Percentiles rank a stretch among this genome's conserved stretches.
phyloP scores from a whole-genome alignment of 495 filamentous ascomycete species.

The Ramalina intermedia region DNA sequence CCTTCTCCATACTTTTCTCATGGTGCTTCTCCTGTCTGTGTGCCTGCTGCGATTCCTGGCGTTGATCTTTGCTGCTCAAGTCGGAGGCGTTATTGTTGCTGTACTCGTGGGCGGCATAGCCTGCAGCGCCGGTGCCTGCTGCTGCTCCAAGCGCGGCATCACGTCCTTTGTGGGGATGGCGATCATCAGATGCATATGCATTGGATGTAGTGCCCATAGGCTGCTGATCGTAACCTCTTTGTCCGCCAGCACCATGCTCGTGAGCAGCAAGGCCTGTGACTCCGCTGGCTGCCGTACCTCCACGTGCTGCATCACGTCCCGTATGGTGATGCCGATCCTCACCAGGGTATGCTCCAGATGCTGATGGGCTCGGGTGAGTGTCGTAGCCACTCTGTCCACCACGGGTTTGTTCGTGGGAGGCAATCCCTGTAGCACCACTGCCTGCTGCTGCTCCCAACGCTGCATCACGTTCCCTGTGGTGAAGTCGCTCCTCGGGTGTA shows the following conservation, averaged over 20 bases:
- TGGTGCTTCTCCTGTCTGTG: conserved; percentile 14
- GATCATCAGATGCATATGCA: neutral
- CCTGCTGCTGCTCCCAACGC: conserved; percentile 8
- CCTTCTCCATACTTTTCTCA: conserved; percentile 13
- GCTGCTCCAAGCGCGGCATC: conserved; percentile 16
- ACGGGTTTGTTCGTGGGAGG: neutral
- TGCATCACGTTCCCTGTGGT: conserved; percentile 5
- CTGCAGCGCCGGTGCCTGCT: conserved; percentile 13
- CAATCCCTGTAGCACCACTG: conserved; percentile 5
- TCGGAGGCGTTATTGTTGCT: neutral
- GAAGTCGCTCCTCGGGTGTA: neutral
- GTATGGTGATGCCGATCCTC: neutral
- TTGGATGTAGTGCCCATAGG: neutral
- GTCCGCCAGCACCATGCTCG: neutral
- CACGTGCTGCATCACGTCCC: neutral
- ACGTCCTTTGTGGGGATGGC: conserved; percentile 6
- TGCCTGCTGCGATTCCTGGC: conserved; percentile 8
- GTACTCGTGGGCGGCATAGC: conserved; percentile 7
- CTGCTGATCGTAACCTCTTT: neutral
- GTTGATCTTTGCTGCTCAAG: conserved; percentile 5
- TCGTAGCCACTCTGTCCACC: neutral
- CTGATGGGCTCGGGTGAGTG: neutral
- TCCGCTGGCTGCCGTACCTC: neutral
- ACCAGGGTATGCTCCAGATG: neutral
- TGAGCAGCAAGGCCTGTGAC: neutral